phyloP scores from a whole-genome alignment of 2,329 filamentous ascomycete genomes.

The Xylariales sp. region DNA sequence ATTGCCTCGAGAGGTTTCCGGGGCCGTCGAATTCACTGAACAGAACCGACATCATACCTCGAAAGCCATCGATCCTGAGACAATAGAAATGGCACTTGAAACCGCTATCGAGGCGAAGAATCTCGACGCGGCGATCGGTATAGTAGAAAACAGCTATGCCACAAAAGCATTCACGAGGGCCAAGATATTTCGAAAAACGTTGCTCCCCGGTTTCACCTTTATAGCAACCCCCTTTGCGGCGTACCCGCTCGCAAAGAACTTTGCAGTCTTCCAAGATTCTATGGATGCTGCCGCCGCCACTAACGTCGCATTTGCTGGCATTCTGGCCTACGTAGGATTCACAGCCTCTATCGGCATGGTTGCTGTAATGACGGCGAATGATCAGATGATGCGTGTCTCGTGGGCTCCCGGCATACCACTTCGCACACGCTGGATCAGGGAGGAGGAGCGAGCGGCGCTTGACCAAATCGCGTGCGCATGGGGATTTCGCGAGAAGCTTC shows the following conservation, averaged over 20 bases:
- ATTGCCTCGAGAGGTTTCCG: conserved; percentile 56
- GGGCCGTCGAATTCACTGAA: conserved; percentile 53
- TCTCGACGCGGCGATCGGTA: conserved; percentile 70
- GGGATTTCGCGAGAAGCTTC: conserved; percentile 80
- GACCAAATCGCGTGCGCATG: conserved; percentile 85
- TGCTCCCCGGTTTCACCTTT: conserved; percentile 54
- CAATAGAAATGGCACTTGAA: conserved; percentile 71
- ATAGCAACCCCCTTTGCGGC: conserved; percentile 60
- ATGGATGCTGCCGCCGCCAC: conserved; percentile 75
- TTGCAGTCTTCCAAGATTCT: conserved; percentile 64
- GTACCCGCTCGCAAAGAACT: conserved; percentile 66
- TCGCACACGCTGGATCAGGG: conserved; percentile 77
- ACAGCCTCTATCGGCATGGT: conserved; percentile 79
- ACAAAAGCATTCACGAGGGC: conserved; percentile 61
- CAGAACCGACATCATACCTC: conserved; percentile 65
- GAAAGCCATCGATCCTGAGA: conserved; percentile 65
- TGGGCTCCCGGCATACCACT: conserved; percentile 83
- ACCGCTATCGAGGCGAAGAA: conserved; percentile 77
- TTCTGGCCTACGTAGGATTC: conserved; percentile 77
- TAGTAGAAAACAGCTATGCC: conserved; percentile 67
- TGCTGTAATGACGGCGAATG: conserved; percentile 81
- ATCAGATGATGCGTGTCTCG: conserved; percentile 91
- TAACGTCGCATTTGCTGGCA: conserved; percentile 72
- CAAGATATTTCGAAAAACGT: conserved; percentile 61
- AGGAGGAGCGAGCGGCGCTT: conserved; percentile 83